Percentiles rank a stretch among this genome's conserved stretches.
phyloP scores from a whole-genome alignment of 2,329 filamentous ascomycete species.

The Fusarium secorum region DNA sequence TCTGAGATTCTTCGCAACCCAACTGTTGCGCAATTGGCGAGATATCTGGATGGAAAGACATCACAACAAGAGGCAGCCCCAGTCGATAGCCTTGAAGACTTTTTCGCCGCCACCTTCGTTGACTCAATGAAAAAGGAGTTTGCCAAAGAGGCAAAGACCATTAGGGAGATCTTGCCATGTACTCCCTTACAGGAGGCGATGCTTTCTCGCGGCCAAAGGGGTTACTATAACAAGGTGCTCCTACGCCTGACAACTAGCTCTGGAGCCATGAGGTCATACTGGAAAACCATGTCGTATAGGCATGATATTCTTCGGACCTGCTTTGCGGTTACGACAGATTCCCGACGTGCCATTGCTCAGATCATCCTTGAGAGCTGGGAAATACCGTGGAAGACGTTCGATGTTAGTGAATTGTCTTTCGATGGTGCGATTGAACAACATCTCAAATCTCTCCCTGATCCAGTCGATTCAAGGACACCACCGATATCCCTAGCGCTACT shows the following conservation, averaged over 20 bases:
- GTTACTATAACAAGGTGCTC: conserved; percentile 78
- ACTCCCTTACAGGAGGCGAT: conserved; percentile 90
- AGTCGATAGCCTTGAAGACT: background rate
- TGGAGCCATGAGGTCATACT: conserved; percentile 62
- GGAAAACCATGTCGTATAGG: conserved; percentile 67
- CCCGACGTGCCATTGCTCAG: conserved; percentile 73
- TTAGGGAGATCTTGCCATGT: conserved; percentile 75
- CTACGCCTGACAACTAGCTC: conserved; percentile 65
- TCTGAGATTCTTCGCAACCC: conserved; percentile 74
- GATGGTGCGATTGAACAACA: conserved; percentile 52
- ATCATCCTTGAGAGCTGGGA: conserved; percentile 65
- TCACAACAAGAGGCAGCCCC: background rate
- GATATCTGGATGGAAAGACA: conserved; percentile 25
- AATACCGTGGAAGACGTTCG: conserved; percentile 52
- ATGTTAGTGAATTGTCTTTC: conserved; percentile 45
- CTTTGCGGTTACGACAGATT: conserved; percentile 72
- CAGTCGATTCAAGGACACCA: conserved; percentile 55
- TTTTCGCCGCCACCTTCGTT: conserved; percentile 43
- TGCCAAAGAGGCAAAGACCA: conserved; percentile 40
- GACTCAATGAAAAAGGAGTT: conserved; percentile 46
- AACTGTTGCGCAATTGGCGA: conserved; percentile 68
- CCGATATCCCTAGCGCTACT: conserved; percentile 58
- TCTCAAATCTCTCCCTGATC: conserved; percentile 47
- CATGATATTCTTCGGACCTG: conserved; percentile 82
- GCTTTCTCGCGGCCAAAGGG: conserved; percentile 63